Percentiles rank a stretch among this genome's conserved stretches.
phyloP scores from a whole-genome alignment of 345 rosid species.

The Draba incana region DNA sequence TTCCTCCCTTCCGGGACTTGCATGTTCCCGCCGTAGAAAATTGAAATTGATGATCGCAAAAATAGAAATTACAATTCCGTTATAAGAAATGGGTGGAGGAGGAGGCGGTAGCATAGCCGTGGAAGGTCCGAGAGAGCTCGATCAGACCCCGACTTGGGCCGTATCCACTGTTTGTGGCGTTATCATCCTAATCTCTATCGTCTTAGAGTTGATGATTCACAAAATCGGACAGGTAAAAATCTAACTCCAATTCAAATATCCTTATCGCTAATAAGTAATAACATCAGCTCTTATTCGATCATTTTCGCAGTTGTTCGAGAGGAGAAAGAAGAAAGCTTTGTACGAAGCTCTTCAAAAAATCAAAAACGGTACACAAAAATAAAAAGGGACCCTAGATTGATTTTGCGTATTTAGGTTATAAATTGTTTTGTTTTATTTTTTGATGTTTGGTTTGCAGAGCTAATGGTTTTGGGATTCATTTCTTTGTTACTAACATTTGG shows the following conservation, averaged over 20 bases:
- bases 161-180: slow-evolving; percentile 72
- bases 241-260: background rate
- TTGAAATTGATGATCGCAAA: background rate
- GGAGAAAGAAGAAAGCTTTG: slow-evolving; percentile 63
- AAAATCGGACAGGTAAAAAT: slow-evolving; percentile 51
- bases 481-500: slow-evolving; percentile 81
- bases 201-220: slow-evolving; percentile 70
- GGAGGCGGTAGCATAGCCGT: slow-evolving; percentile 21
- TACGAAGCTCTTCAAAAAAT: slow-evolving; percentile 84
- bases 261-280: background rate
- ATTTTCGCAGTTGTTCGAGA: slow-evolving; percentile 50
- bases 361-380: slow-evolving; percentile 59
- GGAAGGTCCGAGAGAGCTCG: slow-evolving; percentile 66
- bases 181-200: slow-evolving; percentile 69
- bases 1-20: slow-evolving; percentile 9
- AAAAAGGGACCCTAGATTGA: no score
- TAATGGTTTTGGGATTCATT: slow-evolving; percentile 94
- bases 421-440: background rate
- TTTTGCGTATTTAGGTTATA: no score
- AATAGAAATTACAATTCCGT: background rate
- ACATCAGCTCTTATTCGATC: background rate
- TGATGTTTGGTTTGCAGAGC: slow-evolving; percentile 56
- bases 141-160: slow-evolving; percentile 97
- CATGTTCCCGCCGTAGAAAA: slow-evolving; percentile 11
- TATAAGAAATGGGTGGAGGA: slow-evolving; percentile 54